Evolutionary conservation across 2,329 filamentous ascomycete genomes (phyloP).

Genomic region (Hymenoscyphus salicellus): DNA sequence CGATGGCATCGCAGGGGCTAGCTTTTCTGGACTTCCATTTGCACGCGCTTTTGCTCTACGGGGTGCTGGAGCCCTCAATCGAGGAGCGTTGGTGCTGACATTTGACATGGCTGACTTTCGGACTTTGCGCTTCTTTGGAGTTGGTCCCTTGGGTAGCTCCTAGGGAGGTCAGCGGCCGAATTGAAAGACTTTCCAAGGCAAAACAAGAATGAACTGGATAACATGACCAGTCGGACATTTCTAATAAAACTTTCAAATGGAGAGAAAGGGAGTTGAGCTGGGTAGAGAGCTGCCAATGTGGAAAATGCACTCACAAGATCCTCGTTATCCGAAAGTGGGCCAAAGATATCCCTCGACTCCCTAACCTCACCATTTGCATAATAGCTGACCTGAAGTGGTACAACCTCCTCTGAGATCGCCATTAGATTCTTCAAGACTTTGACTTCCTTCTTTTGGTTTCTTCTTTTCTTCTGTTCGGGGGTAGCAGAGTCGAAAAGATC

Average conservation of each 20-base stretch:
- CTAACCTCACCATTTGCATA: constrained; percentile 49
- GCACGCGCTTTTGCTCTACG: constrained; percentile 16
- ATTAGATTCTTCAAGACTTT: constrained; percentile 67
- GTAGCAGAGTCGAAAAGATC: constrained; percentile 77
- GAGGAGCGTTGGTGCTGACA: constrained; percentile 30
- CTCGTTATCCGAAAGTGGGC: constrained; percentile 50
- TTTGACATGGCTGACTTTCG: constrained; percentile 27
- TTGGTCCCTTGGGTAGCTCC: constrained; percentile 12
- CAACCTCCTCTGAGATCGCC: constrained; percentile 60
- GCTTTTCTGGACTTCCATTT: constrained; percentile 22
- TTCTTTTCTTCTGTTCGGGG: constrained; percentile 66
- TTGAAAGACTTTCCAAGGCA: neutral
- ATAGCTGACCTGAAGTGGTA: constrained; percentile 64
- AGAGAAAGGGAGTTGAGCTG: neutral
- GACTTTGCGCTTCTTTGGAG: constrained; percentile 32
- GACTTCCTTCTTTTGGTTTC: constrained; percentile 76
- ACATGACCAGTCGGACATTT: neutral
- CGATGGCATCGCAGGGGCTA: neutral
- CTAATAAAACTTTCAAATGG: neutral
- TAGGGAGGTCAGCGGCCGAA: neutral
- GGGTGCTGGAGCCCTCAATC: constrained; percentile 19
- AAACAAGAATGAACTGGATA: neutral
- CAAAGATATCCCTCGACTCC: constrained; percentile 57
- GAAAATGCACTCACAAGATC: constrained; percentile 24
- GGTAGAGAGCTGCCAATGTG: neutral